A percentile compares a stretch with the other conserved stretches of the same genome.
These are phyloP conservation scores for Musa beccarii DNA, from an alignment of 176 grass and related monocot species.

Conservation along the genomic window DNA sequence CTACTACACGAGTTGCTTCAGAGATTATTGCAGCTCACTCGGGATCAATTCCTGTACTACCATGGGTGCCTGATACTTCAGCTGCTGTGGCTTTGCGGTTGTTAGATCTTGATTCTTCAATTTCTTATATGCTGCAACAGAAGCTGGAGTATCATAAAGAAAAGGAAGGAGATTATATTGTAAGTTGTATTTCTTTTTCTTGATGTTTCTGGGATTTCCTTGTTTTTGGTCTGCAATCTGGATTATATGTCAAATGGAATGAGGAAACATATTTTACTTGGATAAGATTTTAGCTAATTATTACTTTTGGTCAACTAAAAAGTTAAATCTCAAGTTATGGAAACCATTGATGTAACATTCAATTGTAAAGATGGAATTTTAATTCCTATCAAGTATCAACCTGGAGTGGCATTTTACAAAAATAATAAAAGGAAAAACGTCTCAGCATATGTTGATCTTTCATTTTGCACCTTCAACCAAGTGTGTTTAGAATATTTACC, in stretches of 20 bases:
- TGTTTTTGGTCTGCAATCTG: background rate
- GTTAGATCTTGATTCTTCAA: constrained; percentile 61
- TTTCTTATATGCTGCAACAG: constrained; percentile 49
- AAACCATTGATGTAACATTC: too few relatives aligned
- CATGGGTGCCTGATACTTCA: constrained; percentile 66
- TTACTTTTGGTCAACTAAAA: too few relatives aligned
- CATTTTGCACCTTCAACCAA: too few relatives aligned
- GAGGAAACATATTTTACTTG: too few relatives aligned
- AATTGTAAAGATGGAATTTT: background rate
- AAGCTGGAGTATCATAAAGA: constrained; percentile 48
- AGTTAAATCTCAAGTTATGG: too few relatives aligned
- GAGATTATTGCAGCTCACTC: constrained; percentile 25
- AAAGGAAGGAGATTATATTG: constrained; percentile 47
- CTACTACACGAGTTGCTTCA: constrained; percentile 16
- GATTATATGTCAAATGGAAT: background rate
- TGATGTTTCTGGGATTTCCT: constrained; percentile 21
- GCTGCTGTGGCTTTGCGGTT: constrained; percentile 82
- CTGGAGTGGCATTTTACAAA: background rate
- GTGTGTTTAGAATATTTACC: too few relatives aligned
- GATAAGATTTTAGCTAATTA: too few relatives aligned
- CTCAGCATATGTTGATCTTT: too few relatives aligned
- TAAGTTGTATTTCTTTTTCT: constrained; percentile 27
- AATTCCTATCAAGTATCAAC: background rate
- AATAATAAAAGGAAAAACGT: too few relatives aligned
- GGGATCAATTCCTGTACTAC: constrained; percentile 57